These are phyloP conservation scores for Sinapis alba DNA, from an alignment of 441 rosid species.

Conservation along the genomic window DNA sequence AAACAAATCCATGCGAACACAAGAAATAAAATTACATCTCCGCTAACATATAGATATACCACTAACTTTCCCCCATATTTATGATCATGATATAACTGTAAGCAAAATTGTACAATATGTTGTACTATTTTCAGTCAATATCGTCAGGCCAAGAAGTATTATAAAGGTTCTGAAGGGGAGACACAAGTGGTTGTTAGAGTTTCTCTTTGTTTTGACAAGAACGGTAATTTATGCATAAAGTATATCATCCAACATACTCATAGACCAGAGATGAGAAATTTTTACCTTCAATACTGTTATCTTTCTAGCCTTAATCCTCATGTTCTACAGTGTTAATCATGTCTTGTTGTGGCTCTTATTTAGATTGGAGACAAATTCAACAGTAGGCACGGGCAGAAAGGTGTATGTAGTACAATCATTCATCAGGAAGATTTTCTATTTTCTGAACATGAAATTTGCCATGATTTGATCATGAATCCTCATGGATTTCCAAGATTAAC, in stretches of 20 bases:
- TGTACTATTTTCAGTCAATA: constrained; percentile 57
- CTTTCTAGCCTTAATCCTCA: constrained; percentile 7
- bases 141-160: constrained; percentile 52
- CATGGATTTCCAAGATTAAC: constrained; percentile 98
- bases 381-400: constrained; percentile 98
- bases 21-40: constrained; percentile 39
- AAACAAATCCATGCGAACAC: constrained; percentile 67
- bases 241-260: constrained; percentile 86
- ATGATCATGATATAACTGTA: constrained; percentile 14
- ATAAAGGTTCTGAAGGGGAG: constrained; percentile 85
- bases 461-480: constrained; percentile 98
- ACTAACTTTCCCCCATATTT: constrained; percentile 1
- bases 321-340: constrained; percentile 16
- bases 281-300: constrained; percentile 6
- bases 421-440: constrained; percentile 98
- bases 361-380: constrained; percentile 98
- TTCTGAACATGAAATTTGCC: constrained; percentile 96
- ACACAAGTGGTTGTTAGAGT: constrained; percentile 86
- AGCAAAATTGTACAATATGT: background rate
- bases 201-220: constrained; percentile 66
- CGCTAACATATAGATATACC: constrained; percentile 59
- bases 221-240: constrained; percentile 57
- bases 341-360: constrained; percentile 10
- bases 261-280: constrained; percentile 81
- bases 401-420: constrained; percentile 93